phyloP scores from a whole-genome alignment of 208 protist species.

The Trypanosoma cruzi region DNA sequence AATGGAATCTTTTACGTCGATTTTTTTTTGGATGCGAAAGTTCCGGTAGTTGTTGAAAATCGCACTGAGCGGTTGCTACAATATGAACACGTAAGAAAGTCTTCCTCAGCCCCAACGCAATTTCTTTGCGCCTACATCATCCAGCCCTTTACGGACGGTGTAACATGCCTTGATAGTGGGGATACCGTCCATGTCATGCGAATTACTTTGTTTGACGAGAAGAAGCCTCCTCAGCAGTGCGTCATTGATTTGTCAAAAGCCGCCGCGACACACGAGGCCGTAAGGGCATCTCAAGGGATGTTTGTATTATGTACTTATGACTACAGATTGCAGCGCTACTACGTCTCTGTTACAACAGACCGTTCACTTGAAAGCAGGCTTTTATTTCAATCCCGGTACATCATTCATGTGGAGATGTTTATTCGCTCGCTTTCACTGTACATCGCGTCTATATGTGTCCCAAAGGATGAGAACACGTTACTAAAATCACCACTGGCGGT shows the following conservation, averaged over 20 bases:
- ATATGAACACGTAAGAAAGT: constrained; percentile 31
- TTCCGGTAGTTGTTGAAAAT: constrained; percentile 53
- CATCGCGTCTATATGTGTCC: constrained; percentile 37
- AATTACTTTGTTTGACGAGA: constrained; percentile 20
- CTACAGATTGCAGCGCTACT: constrained; percentile 27
- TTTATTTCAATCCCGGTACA: constrained; percentile 34
- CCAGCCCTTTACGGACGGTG: constrained; percentile 29
- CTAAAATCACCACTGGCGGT: constrained; percentile 32
- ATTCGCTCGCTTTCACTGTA: constrained; percentile 33
- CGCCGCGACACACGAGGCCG: constrained; percentile 16
- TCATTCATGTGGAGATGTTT: constrained; percentile 42
- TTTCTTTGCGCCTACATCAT: constrained; percentile 21
- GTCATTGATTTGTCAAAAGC: constrained; percentile 31
- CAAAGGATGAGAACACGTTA: constrained; percentile 29
- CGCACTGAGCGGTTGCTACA: constrained; percentile 38
- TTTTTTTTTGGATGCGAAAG: constrained; percentile 17
- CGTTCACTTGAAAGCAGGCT: constrained; percentile 35
- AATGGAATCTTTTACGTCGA: constrained; percentile 27
- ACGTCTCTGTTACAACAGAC: constrained; percentile 43
- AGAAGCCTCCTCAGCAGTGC: background rate
- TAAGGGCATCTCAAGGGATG: constrained; percentile 14
- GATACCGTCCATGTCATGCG: constrained; percentile 11
- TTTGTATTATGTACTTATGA: constrained; percentile 47
- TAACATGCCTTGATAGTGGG: constrained; percentile 28
- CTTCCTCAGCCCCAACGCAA: background rate